These are phyloP conservation scores for Plasmodium cynomolgi DNA, from an alignment of 169 alveolate genomes.

Conservation along the genomic window DNA sequence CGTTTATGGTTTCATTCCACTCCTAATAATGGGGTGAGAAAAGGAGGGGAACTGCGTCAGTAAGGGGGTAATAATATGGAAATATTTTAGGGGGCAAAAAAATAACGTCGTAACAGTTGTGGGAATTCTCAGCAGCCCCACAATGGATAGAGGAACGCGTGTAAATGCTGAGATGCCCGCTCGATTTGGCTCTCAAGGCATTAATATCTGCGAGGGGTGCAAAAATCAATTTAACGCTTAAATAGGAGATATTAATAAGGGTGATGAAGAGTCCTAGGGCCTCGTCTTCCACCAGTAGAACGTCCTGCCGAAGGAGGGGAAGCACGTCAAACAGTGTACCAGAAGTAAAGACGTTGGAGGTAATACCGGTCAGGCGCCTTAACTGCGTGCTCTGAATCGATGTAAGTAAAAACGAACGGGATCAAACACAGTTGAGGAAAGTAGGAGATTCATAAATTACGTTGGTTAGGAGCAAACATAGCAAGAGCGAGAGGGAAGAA, in stretches of 20 bases:
- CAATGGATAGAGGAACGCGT: not conserved
- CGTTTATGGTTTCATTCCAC: constrained; percentile 58
- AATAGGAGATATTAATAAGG: constrained; percentile 61
- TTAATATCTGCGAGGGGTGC: not conserved
- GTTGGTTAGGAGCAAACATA: constrained; percentile 55
- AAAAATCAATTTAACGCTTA: constrained; percentile 32
- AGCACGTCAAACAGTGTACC: not conserved
- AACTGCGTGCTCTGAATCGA: not conserved
- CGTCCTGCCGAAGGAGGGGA: constrained; percentile 15
- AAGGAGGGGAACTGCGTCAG: not conserved
- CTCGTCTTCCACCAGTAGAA: constrained; percentile 43
- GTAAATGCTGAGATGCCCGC: not conserved
- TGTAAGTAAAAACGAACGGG: not conserved
- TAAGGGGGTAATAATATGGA: not conserved
- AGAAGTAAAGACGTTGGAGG: not conserved
- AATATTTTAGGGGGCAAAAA: not conserved
- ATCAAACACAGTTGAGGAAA: not conserved
- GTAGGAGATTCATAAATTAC: constrained; percentile 7
- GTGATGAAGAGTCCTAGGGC: constrained; percentile 33
- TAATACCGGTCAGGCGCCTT: not conserved
- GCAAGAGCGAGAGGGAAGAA: constrained; percentile 46
- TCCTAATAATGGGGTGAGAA: constrained; percentile 19
- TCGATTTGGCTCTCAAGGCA: not conserved
- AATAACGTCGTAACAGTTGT: not conserved
- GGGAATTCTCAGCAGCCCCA: not conserved